Percentiles rank a stretch among this genome's conserved stretches.
Conservation (phyloP, 2,329 filamentous ascomycete species). For the Corynespora cassiicola region DNA sequence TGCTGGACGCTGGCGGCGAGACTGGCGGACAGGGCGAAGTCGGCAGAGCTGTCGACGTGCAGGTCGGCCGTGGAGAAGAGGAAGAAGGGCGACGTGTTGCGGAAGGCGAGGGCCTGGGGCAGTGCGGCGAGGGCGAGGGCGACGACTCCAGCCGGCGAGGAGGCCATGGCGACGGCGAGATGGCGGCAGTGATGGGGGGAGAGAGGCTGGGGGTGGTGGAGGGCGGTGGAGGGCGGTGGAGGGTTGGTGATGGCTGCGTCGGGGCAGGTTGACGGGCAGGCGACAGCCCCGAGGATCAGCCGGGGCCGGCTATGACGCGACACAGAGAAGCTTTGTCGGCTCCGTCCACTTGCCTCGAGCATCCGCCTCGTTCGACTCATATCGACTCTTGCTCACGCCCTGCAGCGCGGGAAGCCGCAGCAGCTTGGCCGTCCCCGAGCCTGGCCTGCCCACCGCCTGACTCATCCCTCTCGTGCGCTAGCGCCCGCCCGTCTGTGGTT, state of each 20-base stretch:
- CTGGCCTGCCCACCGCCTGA: too few species aligned
- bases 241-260: constrained; percentile 18
- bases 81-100: constrained; percentile 87
- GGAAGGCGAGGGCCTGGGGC: constrained; percentile 73
- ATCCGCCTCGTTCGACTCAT: too few species aligned
- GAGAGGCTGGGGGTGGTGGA: constrained; percentile 4
- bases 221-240: constrained; percentile 20
- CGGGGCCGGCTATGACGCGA: constrained; percentile 34
- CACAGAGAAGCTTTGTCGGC: too few species aligned
- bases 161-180: constrained; percentile 43
- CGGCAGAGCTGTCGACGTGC: constrained; percentile 25
- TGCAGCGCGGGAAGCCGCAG: too few species aligned
- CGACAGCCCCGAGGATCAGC: constrained; percentile 14
- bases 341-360: too few species aligned
- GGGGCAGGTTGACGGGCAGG: constrained; percentile 13
- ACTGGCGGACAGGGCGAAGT: constrained; percentile 52
- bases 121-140: constrained; percentile 59
- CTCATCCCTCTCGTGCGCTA: too few species aligned
- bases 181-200: constrained; percentile 12
- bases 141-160: constrained; percentile 54
- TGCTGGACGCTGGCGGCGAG: constrained; percentile 51
- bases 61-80: constrained; percentile 78
- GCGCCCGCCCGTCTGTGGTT: too few species aligned
- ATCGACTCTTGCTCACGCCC: too few species aligned
- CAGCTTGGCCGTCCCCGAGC: too few species aligned